Base-by-base conservation (phyloP, 73 alveolate genomes). In the Symbiodinium pilosum region DNA sequence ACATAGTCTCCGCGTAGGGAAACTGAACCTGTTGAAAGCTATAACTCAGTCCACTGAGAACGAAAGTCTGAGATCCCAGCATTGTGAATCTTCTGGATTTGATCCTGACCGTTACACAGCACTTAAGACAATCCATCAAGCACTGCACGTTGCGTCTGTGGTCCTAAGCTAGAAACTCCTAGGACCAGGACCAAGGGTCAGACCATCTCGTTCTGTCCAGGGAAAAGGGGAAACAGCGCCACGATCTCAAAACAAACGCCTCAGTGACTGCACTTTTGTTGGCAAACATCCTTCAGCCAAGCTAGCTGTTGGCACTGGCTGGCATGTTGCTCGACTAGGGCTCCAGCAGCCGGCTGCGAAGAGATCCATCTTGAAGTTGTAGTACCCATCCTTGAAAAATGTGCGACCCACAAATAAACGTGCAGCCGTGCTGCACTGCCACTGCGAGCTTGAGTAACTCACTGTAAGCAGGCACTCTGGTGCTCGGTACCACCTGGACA, bases 301-400 rank as follows among this genome's bases (percentile, higher is more conserved):
- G 36, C 44, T 24, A 28, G 30, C 38, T 21, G 0, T 36, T 71
- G 28, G 18, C 30, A 28, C 85, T 30, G n/a, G n/a, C n/a, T n/a
- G n/a, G n/a, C n/a, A n/a, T n/a, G n/a, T n/a, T 36, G n/a, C 59
- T 24, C 6, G 7, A 43, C n/a, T 16, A n/a, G 38, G 95, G 87
- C 43, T 20, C 41, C 24, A 47, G 81, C 99, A 99, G 42, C 99
- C 99, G 7, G 99, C 99, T 36, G 99, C 99, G 99, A 99, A 99
- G 92, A 99, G 98, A 99, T 99, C 99, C 99, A 99, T 99, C 99
- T 99, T 99, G 99, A 99, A 99, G 94, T 99, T 99, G 99, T 99
- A 99, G 99, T 99, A 99, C 59, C 99, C 99, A 99, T 99, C 99
- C 92, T 92, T 7, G 42, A 54, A 12, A 21, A 34, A n/a, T 38